phyloP scores from a whole-genome alignment of 2,329 filamentous ascomycete genomes.

The Diaporthe caulivora region DNA sequence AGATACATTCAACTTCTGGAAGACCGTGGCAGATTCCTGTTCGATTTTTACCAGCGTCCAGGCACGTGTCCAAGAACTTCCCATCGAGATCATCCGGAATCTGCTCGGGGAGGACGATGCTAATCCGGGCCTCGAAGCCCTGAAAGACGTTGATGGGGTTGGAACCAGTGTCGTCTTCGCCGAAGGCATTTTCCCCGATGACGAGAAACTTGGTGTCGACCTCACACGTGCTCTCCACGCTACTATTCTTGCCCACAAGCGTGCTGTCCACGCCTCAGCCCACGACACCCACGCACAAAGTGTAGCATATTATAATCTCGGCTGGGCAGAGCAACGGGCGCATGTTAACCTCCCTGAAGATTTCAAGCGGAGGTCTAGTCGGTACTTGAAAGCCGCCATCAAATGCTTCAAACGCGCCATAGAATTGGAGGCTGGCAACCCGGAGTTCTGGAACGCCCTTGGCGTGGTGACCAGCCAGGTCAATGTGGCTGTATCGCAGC shows the following conservation, averaged over 20 bases:
- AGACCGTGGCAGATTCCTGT: slow-evolving; percentile 88
- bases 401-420: slow-evolving; percentile 96
- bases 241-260: slow-evolving; percentile 87
- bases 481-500: slow-evolving; percentile 89
- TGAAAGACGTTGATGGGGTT: slow-evolving; percentile 78
- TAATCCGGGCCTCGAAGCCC: slow-evolving; percentile 67
- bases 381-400: slow-evolving; percentile 84
- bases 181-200: slow-evolving; percentile 58
- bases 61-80: slow-evolving; percentile 73
- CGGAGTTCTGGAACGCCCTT: slow-evolving; percentile 97
- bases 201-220: slow-evolving; percentile 61
- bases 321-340: slow-evolving; percentile 90
- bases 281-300: slow-evolving; percentile 88
- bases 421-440: slow-evolving; percentile 92
- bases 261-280: slow-evolving; percentile 79
- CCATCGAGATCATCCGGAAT: slow-evolving; percentile 65
- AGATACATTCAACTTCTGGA: slow-evolving; percentile 95
- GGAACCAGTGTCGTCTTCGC: slow-evolving; percentile 59
- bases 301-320: slow-evolving; percentile 96
- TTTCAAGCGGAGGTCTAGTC: slow-evolving; percentile 69
- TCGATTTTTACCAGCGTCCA: slow-evolving; percentile 86
- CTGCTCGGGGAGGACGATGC: slow-evolving; percentile 70
- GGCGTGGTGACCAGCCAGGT: slow-evolving; percentile 90
- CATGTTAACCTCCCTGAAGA: slow-evolving; percentile 73
- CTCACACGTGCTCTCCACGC: slow-evolving; percentile 74